Evolutionary conservation across 768 basidiomycete species (phyloP), one percentile per base, ranked within the genome.

Genomic region (Nidularia pulvinata): DNA sequence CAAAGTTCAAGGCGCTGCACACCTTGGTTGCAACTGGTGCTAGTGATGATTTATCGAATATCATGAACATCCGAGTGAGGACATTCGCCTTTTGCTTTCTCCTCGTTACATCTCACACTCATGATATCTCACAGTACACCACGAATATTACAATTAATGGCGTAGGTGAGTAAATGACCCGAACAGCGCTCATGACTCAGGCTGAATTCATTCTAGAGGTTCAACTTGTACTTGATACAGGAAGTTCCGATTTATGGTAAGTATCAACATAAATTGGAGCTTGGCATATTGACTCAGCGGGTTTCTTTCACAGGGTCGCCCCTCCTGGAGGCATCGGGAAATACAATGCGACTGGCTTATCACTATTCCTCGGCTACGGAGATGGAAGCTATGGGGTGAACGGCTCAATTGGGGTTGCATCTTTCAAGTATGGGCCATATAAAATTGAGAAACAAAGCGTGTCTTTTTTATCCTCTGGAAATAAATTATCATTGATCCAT

Each of bases 241-340:
- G 72, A 37, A 70, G 68, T 36, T 69, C 74, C 7, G 74, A 75
- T 53, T 58, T 70, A 51, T 73, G 71, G 72, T 72, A 53, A 7
- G 54, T 42, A 13, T 19, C 37, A 35, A 50, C 13, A 6, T 33
- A 1, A 32, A n/a, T 25, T 25, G 25, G 25, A 4, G 25, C 25
- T 42, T 42, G 11, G 39, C 11, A 4, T 11, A 2, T 42, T 42
- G 13, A 1, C 32, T 25, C 30, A 7, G 46, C n/a, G 1, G 11
- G n/a, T 14, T 43, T 13, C 11, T 2, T 16, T 32, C 50, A 47
- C 11, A 73, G 73, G 72, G 71, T 75, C 2, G 60, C 63, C 11
- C 71, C 70, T n/a, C 56, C 61, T 7, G 65, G 61, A 36, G 69
- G 65, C 16, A 56, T 75, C 7, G 74, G 70, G 1, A 14, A 47